Conservation (phyloP, 352 stramenopile species). For the Phytopythium montanum region DNA sequence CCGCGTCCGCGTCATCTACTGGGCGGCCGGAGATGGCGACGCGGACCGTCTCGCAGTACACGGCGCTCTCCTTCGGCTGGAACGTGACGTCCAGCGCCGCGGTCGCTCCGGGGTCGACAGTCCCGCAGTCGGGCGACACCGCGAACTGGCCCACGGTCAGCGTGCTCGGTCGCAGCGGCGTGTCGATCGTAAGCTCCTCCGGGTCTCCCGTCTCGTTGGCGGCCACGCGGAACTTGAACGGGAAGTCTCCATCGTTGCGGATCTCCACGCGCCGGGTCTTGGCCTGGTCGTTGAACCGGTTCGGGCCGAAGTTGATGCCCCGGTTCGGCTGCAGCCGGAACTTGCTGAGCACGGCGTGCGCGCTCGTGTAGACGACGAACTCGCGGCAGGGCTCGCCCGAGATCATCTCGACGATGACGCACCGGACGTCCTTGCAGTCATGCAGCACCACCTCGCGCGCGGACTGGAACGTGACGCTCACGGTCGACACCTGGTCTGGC, state of each 20-base stretch:
- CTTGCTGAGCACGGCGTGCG: slow-evolving; percentile 77
- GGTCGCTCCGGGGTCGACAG: slow-evolving; percentile 81
- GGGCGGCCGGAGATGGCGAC: slow-evolving; percentile 83
- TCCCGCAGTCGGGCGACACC: slow-evolving; percentile 69
- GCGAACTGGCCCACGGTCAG: slow-evolving; percentile 78
- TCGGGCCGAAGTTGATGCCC: slow-evolving; percentile 91
- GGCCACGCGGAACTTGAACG: slow-evolving; percentile 84
- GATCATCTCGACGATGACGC: slow-evolving; percentile 90
- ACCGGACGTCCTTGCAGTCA: slow-evolving; percentile 93
- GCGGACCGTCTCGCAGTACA: slow-evolving; percentile 68
- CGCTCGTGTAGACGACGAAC: slow-evolving; percentile 82
- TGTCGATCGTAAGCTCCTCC: slow-evolving; percentile 35
- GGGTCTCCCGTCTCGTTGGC: slow-evolving; percentile 3
- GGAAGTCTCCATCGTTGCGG: slow-evolving; percentile 92
- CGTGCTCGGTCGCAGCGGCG: slow-evolving; percentile 21
- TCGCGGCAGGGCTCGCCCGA: slow-evolving; percentile 89
- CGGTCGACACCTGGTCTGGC: slow-evolving; percentile 53
- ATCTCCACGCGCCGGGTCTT: slow-evolving; percentile 86
- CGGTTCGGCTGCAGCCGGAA: slow-evolving; percentile 86
- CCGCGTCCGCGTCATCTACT: slow-evolving; percentile 28
- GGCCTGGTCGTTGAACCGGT: slow-evolving; percentile 85
- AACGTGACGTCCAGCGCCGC: slow-evolving; percentile 76
- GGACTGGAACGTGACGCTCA: slow-evolving; percentile 83
- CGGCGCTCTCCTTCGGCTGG: slow-evolving; percentile 61
- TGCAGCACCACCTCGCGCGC: slow-evolving; percentile 75